Evolutionary conservation across 441 rosid species (phyloP).

Genomic region (Brassica hybrid): DNA sequence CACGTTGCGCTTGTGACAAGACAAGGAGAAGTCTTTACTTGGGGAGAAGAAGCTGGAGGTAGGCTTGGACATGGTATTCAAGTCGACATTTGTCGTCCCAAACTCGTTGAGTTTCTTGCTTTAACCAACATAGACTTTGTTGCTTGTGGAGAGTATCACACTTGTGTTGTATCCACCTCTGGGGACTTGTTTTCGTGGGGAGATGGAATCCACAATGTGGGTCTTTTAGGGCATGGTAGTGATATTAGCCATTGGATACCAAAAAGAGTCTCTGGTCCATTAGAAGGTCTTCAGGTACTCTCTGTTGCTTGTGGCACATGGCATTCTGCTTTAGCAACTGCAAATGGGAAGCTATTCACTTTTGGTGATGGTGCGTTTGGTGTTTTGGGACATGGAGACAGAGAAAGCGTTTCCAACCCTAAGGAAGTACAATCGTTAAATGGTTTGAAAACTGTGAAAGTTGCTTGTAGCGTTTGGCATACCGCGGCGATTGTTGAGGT

Average conservation of each 20-base stretch:
- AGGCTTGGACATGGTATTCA: slow-evolving; percentile 91
- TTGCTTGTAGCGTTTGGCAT: slow-evolving; percentile 95
- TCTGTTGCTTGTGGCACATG: slow-evolving; percentile 89
- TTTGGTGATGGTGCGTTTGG: slow-evolving; percentile 43
- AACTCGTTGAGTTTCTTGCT: slow-evolving; percentile 82
- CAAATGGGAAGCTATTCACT: slow-evolving; percentile 79
- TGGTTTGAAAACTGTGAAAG: slow-evolving; percentile 82
- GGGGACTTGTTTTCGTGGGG: slow-evolving; percentile 96
- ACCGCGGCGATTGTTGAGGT: slow-evolving; percentile 92
- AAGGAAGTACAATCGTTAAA: slow-evolving; percentile 71
- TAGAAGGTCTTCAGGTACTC: slow-evolving; percentile 85
- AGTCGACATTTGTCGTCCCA: slow-evolving; percentile 68
- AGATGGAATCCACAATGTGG: slow-evolving; percentile 83
- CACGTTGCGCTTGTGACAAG: slow-evolving; percentile 87
- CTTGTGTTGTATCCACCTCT: slow-evolving; percentile 74
- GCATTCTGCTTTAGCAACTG: slow-evolving; percentile 89
- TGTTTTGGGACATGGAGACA: slow-evolving; percentile 81
- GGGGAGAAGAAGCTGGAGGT: slow-evolving; percentile 98
- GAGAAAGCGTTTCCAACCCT: slow-evolving; percentile 71
- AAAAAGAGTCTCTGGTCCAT: too few relatives aligned
- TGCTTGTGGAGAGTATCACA: slow-evolving; percentile 85
- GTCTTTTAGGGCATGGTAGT: slow-evolving; percentile 88
- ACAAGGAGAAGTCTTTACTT: slow-evolving; percentile 95
- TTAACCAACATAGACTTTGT: slow-evolving; percentile 72
- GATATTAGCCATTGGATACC: slow-evolving; percentile 93